Evolutionary conservation across 1,284 basidiomycete species (phyloP), one percentile per base, ranked within the genome.

Genomic region (Takashimella koratensis): DNA sequence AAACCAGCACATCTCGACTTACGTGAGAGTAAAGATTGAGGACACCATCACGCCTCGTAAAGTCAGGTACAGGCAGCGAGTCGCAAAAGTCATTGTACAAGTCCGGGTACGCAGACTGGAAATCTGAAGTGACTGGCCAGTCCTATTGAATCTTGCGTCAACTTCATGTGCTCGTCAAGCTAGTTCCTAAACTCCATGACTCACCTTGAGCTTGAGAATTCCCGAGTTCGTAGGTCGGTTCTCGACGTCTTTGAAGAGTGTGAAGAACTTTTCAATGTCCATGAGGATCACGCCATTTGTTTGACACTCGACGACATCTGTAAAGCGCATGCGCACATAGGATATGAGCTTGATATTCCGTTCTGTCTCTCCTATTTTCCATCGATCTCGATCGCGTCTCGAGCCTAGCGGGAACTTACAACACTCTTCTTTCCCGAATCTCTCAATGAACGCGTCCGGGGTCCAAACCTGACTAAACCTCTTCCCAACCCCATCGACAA

Each of bases 71-170:
- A 0, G 94, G 94, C 1, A 96, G 84, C 1, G 85, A 85, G 13
- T 81, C 76, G 60, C 82, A 85, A 68, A 96, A 96, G 67, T 96
- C 94, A 20, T 86, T 81, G 67, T 86, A 96, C n/a, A 96, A 77
- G 57, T 87, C 85, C 0, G 93, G 93, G 65, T 93, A 92, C 4
- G 83, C 82, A 2, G 80, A 79, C 64, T 86, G 86, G 75, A 97
- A 95, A 58, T 94, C 90, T 2, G 84, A 81, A 2, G 86, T 86
- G 0, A 87, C 82, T 2, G 94, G 94, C 92, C 93, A 97, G 73
- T 98, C 94, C 85, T 91, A 66, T 12, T 6, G 16, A 46, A 3
- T 20, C 11, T 21, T 24, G 6, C 47, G 27, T 41, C 22, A 39
- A 30, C 12, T 40, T 6, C 26, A 20, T 25, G 13, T 10, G 43